A percentile compares a stretch with the other conserved stretches of the same genome.
These are phyloP conservation scores for Ambispora gerdemannii DNA, from an alignment of 192 early-diverging fungal species.

Conservation along the genomic window DNA sequence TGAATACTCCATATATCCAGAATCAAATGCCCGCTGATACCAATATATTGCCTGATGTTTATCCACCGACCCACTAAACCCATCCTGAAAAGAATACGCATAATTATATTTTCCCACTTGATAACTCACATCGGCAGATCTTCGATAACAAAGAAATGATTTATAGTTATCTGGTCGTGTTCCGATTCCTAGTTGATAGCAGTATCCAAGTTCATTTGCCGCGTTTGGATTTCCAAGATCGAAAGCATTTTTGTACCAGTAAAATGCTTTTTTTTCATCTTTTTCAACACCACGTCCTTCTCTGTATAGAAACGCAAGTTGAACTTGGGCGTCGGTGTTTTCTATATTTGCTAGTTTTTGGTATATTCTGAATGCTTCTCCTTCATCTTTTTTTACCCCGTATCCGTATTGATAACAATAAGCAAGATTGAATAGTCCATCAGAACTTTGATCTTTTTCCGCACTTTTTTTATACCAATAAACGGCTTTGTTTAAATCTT, in stretches of 20 bases:
- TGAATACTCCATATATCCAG: not conserved
- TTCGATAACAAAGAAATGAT: conserved; percentile 48
- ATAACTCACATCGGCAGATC: conserved; percentile 53
- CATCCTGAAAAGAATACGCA: conserved; percentile 59
- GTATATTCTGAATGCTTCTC: not conserved
- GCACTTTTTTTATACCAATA: conserved; percentile 56
- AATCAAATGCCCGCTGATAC: conserved; percentile 44
- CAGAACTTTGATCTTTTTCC: conserved; percentile 54
- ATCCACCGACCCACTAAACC: conserved; percentile 52
- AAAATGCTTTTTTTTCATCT: conserved; percentile 47
- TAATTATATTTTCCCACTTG: conserved; percentile 54
- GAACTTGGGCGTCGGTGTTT: conserved; percentile 34
- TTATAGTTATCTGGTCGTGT: conserved; percentile 54
- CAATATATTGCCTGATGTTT: conserved; percentile 53
- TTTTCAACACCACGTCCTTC: conserved; percentile 57
- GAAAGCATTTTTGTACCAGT: conserved; percentile 66
- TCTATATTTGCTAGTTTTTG: not conserved
- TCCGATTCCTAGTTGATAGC: conserved; percentile 80
- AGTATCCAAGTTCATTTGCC: conserved; percentile 77
- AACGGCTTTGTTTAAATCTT: conserved; percentile 64
- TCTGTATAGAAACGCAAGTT: conserved; percentile 57
- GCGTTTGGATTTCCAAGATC: conserved; percentile 69
- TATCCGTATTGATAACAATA: conserved; percentile 61
- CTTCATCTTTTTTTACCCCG: conserved; percentile 48
- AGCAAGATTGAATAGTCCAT: conserved; percentile 51